Evolutionary conservation across 2,329 filamentous ascomycete genomes (phyloP).

Genomic region (Cladobotryum mycophilum): DNA sequence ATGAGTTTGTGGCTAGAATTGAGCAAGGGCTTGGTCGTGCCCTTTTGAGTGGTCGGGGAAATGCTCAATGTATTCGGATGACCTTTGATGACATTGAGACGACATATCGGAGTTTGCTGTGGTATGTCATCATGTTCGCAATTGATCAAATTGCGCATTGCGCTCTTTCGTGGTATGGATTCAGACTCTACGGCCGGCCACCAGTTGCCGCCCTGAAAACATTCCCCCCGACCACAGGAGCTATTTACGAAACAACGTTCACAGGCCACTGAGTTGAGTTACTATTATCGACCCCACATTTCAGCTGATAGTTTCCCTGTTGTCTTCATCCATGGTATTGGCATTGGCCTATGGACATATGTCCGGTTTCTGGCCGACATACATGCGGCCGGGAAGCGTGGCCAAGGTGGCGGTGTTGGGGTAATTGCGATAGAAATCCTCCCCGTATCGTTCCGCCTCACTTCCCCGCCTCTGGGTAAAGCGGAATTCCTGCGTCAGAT

Average conservation of each 20-base stretch:
- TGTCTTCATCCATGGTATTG: conserved; percentile 66
- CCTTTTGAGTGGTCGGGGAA: conserved; percentile 49
- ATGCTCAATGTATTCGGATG: conserved; percentile 52
- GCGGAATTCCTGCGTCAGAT: conserved; percentile 52
- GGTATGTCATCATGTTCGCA: conserved; percentile 53
- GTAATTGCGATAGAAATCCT: conserved; percentile 62
- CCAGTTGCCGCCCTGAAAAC: conserved; percentile 28
- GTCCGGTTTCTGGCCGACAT: conserved; percentile 50
- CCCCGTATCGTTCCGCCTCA: conserved; percentile 58
- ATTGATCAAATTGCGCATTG: conserved; percentile 47
- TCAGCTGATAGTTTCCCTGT: conserved; percentile 43
- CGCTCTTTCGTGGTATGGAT: conserved; percentile 41
- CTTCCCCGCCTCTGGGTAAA: conserved; percentile 43
- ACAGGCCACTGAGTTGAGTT: conserved; percentile 45
- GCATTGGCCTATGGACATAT: conserved; percentile 61
- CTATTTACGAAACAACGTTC: conserved; percentile 42
- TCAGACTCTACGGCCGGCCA: conserved; percentile 42
- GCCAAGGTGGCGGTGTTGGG: conserved; percentile 44
- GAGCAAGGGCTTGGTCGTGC: conserved; percentile 46
- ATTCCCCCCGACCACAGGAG: conserved; percentile 53
- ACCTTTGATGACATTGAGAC: conserved; percentile 59
- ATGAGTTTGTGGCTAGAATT: conserved; percentile 42
- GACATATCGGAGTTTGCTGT: conserved; percentile 55
- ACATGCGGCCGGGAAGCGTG: conserved; percentile 24
- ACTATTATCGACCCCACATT: conserved; percentile 62